phyloP scores from a whole-genome alignment of 2,329 filamentous ascomycete genomes.

The Trichoderma sp. region DNA sequence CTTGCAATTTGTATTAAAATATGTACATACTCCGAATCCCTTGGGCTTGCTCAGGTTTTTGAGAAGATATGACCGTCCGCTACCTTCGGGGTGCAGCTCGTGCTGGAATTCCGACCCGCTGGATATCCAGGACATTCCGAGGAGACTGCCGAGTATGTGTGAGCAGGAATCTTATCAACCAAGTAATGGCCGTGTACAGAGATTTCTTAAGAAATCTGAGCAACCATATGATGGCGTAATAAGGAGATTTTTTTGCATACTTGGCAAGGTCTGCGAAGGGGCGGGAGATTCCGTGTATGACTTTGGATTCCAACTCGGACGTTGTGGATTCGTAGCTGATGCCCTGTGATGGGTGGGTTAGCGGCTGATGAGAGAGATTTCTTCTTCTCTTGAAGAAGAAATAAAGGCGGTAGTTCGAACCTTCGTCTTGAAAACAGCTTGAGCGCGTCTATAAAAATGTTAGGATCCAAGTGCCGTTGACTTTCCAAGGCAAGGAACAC shows the following conservation, averaged over 20 bases:
- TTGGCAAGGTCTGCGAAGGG: slow-evolving; percentile 22
- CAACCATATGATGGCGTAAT: slow-evolving; percentile 20
- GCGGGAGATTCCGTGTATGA: slow-evolving; percentile 17
- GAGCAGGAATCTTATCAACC: slow-evolving; percentile 19
- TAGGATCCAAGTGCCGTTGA: background rate
- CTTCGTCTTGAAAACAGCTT: slow-evolving; percentile 20
- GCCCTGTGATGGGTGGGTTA: slow-evolving; percentile 7
- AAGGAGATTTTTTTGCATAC: slow-evolving; percentile 20
- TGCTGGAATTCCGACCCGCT: slow-evolving; percentile 22
- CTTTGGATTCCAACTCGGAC: slow-evolving; percentile 23
- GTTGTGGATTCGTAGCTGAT: slow-evolving; percentile 20
- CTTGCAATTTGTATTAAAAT: background rate
- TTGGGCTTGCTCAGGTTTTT: slow-evolving; percentile 23
- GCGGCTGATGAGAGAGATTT: background rate
- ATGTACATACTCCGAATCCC: slow-evolving; percentile 21
- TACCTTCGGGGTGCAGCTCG: slow-evolving; percentile 19
- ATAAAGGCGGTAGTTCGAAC: background rate
- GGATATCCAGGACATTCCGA: slow-evolving; percentile 23
- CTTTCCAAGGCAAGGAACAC: background rate
- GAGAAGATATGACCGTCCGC: slow-evolving; percentile 18
- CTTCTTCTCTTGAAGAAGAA: background rate
- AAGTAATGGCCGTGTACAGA: slow-evolving; percentile 13
- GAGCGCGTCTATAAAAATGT: slow-evolving; percentile 4
- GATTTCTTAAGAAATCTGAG: slow-evolving; percentile 17
- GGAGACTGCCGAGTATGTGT: slow-evolving; percentile 20